phyloP scores from a whole-genome alignment of 2,329 filamentous ascomycete species.

The Sarocladiaceae sp. region DNA sequence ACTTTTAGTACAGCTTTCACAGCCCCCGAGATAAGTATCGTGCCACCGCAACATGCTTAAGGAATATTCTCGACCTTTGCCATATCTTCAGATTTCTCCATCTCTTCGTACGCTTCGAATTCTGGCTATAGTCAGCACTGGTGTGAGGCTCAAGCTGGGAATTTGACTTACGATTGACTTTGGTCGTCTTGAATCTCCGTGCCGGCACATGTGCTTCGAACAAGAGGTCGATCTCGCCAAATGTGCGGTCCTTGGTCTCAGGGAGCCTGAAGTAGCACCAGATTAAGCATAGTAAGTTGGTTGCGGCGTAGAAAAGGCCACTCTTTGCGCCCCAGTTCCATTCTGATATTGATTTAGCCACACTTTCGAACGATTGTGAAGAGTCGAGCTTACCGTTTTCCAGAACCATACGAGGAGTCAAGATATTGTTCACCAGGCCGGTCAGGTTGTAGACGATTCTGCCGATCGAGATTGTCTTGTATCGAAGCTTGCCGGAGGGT shows the following conservation, averaged over 20 bases:
- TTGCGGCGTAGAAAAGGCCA: slow-evolving; percentile 29
- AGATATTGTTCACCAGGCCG: slow-evolving; percentile 35
- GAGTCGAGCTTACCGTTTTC: background rate
- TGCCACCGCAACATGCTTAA: background rate
- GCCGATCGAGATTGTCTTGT: slow-evolving; percentile 41
- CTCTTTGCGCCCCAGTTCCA: slow-evolving; percentile 34
- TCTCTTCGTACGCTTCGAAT: slow-evolving; percentile 3
- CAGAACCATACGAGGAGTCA: slow-evolving; percentile 31
- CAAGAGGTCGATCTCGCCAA: slow-evolving; percentile 23
- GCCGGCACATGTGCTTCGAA: slow-evolving; percentile 20
- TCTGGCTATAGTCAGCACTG: background rate
- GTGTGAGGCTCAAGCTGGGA: background rate
- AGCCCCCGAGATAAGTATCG: too few relatives aligned
- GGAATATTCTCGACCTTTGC: background rate
- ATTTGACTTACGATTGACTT: slow-evolving; percentile 16
- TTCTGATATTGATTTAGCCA: slow-evolving; percentile 10
- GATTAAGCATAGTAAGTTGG: slow-evolving; percentile 30
- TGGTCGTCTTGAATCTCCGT: slow-evolving; percentile 22
- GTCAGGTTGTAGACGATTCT: slow-evolving; percentile 37
- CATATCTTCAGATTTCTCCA: background rate
- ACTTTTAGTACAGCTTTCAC: too few relatives aligned
- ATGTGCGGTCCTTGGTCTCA: slow-evolving; percentile 24
- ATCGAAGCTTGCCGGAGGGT: slow-evolving; percentile 37
- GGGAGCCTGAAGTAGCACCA: slow-evolving; percentile 28
- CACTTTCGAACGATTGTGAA: background rate